Conservation (phyloP, 176 grass and related monocot species). For the Stipa capillata region DNA sequence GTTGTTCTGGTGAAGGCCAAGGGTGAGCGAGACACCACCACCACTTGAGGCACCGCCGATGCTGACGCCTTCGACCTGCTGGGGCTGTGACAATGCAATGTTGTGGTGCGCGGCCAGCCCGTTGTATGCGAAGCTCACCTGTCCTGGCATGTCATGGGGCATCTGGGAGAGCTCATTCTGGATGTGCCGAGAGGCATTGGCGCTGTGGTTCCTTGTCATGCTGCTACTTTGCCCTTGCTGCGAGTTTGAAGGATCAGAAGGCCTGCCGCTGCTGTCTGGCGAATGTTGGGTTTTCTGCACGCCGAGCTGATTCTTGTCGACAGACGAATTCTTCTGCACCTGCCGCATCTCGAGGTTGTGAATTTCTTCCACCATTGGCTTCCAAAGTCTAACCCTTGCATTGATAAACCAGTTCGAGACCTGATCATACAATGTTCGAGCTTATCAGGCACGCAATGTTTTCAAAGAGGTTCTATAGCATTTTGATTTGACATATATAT, state of each 20-base stretch:
- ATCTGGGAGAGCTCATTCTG: constrained; percentile 53
- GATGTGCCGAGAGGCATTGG: constrained; percentile 15
- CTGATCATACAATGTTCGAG: constrained; percentile 12
- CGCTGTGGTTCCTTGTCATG: constrained; percentile 20
- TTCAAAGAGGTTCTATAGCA: neutral
- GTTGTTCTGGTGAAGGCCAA: constrained; percentile 88
- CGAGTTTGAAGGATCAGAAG: constrained; percentile 36
- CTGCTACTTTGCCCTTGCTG: constrained; percentile 35
- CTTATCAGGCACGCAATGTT: neutral
- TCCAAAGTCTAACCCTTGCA: constrained; percentile 88
- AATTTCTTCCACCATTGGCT: constrained; percentile 94
- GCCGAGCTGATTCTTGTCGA: constrained; percentile 21
- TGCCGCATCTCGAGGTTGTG: constrained; percentile 75
- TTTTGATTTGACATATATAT: neutral
- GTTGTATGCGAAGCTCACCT: constrained; percentile 57
- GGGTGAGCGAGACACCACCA: constrained; percentile 66
- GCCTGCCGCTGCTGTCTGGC: constrained; percentile 29
- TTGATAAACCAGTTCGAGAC: constrained; percentile 99
- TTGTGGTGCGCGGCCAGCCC: constrained; percentile 11
- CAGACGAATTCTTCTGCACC: constrained; percentile 27
- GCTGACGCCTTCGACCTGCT: constrained; percentile 20
- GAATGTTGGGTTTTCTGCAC: constrained; percentile 32
- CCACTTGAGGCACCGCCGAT: neutral
- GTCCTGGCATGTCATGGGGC: constrained; percentile 33
- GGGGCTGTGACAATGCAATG: neutral